A percentile compares a stretch with the other conserved stretches of the same genome.
phyloP scores from a whole-genome alignment of 495 filamentous ascomycete species.

The Lepidopterella palustris region DNA sequence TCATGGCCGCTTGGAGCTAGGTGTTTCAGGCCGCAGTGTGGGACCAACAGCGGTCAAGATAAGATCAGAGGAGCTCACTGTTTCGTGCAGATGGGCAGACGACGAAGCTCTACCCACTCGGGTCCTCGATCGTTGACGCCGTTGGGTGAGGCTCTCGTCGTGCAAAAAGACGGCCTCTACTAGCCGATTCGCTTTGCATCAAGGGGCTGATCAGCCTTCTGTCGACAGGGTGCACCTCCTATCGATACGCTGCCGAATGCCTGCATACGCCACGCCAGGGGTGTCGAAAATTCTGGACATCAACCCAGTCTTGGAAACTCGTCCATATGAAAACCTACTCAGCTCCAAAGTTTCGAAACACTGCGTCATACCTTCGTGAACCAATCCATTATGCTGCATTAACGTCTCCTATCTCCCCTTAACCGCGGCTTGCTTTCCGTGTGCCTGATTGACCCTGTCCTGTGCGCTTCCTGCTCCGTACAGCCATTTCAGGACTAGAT shows the following conservation, averaged over 20 bases:
- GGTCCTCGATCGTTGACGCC: not conserved
- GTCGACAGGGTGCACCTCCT: not conserved
- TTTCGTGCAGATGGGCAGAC: not conserved
- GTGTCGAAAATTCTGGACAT: not conserved
- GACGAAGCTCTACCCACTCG: not conserved
- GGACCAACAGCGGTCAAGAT: not conserved
- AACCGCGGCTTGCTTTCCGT: not conserved
- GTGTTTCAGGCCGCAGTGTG: not conserved
- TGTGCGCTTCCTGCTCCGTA: not conserved
- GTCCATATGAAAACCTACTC: not conserved
- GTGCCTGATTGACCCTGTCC: not conserved
- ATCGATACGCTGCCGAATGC: conserved; percentile 1
- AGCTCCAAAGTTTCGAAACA: not conserved
- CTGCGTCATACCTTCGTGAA: not conserved
- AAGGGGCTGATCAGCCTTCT: not conserved
- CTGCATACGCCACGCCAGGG: conserved; percentile 2
- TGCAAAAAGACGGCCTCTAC: not conserved
- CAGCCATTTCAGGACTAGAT: not conserved
- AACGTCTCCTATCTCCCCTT: not conserved
- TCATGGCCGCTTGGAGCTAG: not conserved
- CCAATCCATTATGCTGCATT: not conserved
- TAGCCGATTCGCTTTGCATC: not conserved
- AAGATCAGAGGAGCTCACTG: not conserved
- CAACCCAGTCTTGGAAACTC: not conserved
- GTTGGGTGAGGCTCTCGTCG: not conserved